Conservation (phyloP, 768 basidiomycete genomes). For the Coprinopsis cinerea region DNA sequence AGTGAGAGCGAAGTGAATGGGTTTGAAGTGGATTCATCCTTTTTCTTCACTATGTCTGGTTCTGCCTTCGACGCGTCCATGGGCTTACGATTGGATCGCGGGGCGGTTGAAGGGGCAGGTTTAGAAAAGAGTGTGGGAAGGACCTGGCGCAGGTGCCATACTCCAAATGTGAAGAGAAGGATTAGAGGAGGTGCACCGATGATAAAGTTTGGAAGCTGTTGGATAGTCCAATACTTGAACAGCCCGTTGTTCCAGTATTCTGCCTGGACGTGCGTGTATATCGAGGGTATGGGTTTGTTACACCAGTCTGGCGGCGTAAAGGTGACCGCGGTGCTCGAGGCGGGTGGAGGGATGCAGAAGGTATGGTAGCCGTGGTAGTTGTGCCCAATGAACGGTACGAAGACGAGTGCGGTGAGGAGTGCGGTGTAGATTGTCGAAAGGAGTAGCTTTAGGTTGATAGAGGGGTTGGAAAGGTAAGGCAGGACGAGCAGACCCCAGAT, state of each 20-base stretch:
- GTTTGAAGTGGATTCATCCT: too few relatives aligned
- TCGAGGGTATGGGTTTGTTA: conserved; percentile 46
- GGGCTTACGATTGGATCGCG: too few relatives aligned
- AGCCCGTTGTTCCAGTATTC: conserved; percentile 87
- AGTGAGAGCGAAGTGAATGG: conserved; percentile 25
- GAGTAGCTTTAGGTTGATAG: conserved; percentile 1
- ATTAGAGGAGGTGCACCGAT: conserved; percentile 67
- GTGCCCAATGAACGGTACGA: conserved; percentile 66
- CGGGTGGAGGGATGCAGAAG: conserved; percentile 49
- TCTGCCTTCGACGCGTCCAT: too few relatives aligned
- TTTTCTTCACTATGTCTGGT: too few relatives aligned
- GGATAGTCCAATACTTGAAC: conserved; percentile 76
- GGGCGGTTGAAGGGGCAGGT: too few relatives aligned
- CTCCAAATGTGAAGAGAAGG: conserved; percentile 39
- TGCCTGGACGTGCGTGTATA: conserved; percentile 78
- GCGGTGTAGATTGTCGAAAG: conserved; percentile 29
- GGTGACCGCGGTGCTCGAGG: not conserved
- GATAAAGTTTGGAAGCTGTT: conserved; percentile 86
- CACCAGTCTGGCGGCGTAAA: conserved; percentile 54
- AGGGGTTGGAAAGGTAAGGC: conserved; percentile 7
- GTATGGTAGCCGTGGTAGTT: conserved; percentile 58
- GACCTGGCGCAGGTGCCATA: conserved; percentile 12
- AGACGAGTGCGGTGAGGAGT: conserved; percentile 35
- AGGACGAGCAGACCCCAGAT: conserved; percentile 60
- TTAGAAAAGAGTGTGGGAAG: not conserved